Conservation (phyloP, 2,329 filamentous ascomycete species). For the Tolypocladium ophioglossoides region DNA sequence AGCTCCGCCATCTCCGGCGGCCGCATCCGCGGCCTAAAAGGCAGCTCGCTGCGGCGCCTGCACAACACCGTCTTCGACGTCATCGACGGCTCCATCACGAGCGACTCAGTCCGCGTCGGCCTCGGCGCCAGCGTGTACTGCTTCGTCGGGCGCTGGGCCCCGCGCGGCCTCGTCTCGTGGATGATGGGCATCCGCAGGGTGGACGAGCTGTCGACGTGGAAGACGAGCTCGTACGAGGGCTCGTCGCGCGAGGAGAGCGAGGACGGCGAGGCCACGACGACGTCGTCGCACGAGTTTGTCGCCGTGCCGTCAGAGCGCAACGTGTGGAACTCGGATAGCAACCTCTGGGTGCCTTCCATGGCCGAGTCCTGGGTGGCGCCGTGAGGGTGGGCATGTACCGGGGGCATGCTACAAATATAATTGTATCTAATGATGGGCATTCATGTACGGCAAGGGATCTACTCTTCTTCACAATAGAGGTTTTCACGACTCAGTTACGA, state of each 20-base stretch:
- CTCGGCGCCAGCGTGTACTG: conserved; percentile 78
- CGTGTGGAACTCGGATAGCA: conserved; percentile 30
- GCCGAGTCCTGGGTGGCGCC: conserved; percentile 8
- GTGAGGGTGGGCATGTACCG: background rate
- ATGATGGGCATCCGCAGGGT: conserved; percentile 75
- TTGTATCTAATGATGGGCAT: background rate
- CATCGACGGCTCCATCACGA: conserved; percentile 54
- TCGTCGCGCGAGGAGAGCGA: conserved; percentile 26
- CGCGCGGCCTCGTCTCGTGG: conserved; percentile 71
- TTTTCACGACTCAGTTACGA: background rate
- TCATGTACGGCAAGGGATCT: background rate
- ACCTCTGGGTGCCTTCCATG: conserved; percentile 32
- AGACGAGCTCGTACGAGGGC: conserved; percentile 30
- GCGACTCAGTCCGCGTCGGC: conserved; percentile 64
- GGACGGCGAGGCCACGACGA: conserved; percentile 17
- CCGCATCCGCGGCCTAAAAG: conserved; percentile 48
- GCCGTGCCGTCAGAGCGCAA: conserved; percentile 33
- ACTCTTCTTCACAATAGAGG: background rate
- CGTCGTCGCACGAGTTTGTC: conserved; percentile 35
- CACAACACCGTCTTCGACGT: conserved; percentile 88
- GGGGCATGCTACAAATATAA: background rate
- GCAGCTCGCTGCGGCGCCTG: conserved; percentile 65
- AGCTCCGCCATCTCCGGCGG: conserved; percentile 45
- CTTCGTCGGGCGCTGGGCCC: conserved; percentile 72
- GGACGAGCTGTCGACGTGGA: conserved; percentile 45